phyloP scores from a whole-genome alignment of 2,329 filamentous ascomycete species.

The Fusarium armeniacum region DNA sequence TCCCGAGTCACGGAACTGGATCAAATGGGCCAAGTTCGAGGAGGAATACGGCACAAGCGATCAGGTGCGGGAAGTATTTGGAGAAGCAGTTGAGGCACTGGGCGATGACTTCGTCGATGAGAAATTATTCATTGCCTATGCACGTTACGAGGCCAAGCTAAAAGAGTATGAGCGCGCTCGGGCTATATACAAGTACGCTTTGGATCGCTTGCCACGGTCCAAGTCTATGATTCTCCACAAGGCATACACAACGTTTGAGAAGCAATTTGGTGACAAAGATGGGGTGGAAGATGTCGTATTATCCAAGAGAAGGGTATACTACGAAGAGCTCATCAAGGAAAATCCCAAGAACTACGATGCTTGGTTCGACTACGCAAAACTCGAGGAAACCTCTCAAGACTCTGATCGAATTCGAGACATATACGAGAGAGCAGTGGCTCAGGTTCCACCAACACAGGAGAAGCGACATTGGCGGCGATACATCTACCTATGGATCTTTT shows the following conservation, averaged over 20 bases:
- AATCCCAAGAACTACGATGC: slow-evolving; percentile 97
- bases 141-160: slow-evolving; percentile 92
- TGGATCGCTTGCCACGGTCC: slow-evolving; percentile 91
- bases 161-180: slow-evolving; percentile 95
- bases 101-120: slow-evolving; percentile 98
- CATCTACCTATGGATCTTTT: slow-evolving; percentile 98
- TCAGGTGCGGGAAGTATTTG: slow-evolving; percentile 91
- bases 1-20: slow-evolving; percentile 95
- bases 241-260: slow-evolving; percentile 96
- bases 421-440: slow-evolving; percentile 95
- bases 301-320: slow-evolving; percentile 92
- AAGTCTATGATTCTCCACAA: slow-evolving; percentile 89
- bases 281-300: slow-evolving; percentile 96
- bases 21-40: slow-evolving; percentile 98
- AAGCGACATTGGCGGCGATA: slow-evolving; percentile 98
- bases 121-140: slow-evolving; percentile 93
- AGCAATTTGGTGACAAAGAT: slow-evolving; percentile 94
- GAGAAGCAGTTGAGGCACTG: slow-evolving; percentile 86
- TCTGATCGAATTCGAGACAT: slow-evolving; percentile 88
- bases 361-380: slow-evolving; percentile 94
- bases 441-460: slow-evolving; percentile 93
- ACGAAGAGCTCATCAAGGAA: slow-evolving; percentile 93
- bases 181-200: slow-evolving; percentile 96
- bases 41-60: slow-evolving; percentile 95
- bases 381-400: slow-evolving; percentile 90